Percentiles rank a stretch among this genome's conserved stretches.
Evolutionary conservation across 2,329 filamentous ascomycete genomes (phyloP).

Genomic region (Zasmidium cellare): DNA sequence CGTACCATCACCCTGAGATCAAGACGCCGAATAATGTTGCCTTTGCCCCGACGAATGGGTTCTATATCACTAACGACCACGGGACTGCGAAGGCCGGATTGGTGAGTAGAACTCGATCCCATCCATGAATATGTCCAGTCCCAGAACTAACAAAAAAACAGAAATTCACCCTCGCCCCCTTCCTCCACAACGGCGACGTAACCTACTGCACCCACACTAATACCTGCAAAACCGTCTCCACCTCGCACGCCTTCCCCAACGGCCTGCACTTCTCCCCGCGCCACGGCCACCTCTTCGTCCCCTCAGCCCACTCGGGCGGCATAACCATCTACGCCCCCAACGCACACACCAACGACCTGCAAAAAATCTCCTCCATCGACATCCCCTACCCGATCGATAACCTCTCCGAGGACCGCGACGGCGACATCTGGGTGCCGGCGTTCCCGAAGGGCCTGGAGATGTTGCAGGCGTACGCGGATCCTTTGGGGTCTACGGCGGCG

Average conservation of each 20-base stretch:
- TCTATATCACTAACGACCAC: conserved; percentile 28
- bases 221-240: conserved; percentile 12
- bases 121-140: not conserved
- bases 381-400: conserved; percentile 23
- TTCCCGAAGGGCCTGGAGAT: conserved; percentile 14
- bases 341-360: conserved; percentile 2
- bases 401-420: conserved; percentile 20
- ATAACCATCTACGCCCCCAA: conserved; percentile 18
- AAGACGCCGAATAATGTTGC: conserved; percentile 25
- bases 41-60: conserved; percentile 10
- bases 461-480: conserved; percentile 17
- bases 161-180: conserved; percentile 15
- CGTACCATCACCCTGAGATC: conserved; percentile 18
- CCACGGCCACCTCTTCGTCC: conserved; percentile 18
- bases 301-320: conserved; percentile 16
- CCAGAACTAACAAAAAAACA: too few species aligned
- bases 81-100: conserved; percentile 19
- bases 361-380: conserved; percentile 13
- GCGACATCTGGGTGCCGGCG: conserved; percentile 21
- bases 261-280: conserved; percentile 11
- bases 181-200: conserved; percentile 20
- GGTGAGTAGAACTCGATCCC: too few species aligned
- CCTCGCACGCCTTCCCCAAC: conserved; percentile 20
- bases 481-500: conserved; percentile 7
- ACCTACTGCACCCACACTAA: conserved; percentile 12